phyloP scores from a whole-genome alignment of 2,329 filamentous ascomycete genomes.

The Didymosphaeria variabile region DNA sequence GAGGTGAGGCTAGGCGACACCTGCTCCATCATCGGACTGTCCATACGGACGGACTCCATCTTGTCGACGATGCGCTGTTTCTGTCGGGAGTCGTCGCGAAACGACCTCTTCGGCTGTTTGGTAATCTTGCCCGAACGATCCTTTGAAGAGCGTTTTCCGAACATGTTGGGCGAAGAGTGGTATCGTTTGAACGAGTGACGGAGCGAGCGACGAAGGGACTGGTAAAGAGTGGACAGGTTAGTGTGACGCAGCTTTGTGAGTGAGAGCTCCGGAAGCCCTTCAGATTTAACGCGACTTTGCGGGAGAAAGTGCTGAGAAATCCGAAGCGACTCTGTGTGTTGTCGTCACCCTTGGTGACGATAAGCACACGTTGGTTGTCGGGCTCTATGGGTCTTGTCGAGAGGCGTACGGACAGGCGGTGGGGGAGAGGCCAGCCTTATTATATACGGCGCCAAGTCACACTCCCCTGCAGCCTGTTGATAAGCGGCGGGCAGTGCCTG shows the following conservation, averaged over 20 bases:
- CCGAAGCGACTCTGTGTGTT: slow-evolving; percentile 50
- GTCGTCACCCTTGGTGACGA: slow-evolving; percentile 47
- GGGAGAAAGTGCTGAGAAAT: slow-evolving; percentile 44
- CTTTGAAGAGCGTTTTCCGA: slow-evolving; percentile 83
- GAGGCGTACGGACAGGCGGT: slow-evolving; percentile 45
- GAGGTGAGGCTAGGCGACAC: slow-evolving; percentile 63
- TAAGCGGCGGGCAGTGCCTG: slow-evolving; percentile 41
- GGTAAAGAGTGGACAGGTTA: slow-evolving; percentile 57
- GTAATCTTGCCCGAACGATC: slow-evolving; percentile 89
- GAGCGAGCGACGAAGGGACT: slow-evolving; percentile 56
- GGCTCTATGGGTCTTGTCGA: slow-evolving; percentile 49
- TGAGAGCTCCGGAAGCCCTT: slow-evolving; percentile 64
- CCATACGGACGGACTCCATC: slow-evolving; percentile 63
- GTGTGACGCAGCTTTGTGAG: slow-evolving; percentile 63
- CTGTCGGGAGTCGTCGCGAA: slow-evolving; percentile 81
- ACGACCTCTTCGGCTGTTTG: slow-evolving; percentile 78
- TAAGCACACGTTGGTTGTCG: slow-evolving; percentile 50
- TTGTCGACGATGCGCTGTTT: slow-evolving; percentile 84
- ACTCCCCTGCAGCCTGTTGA: slow-evolving; percentile 36
- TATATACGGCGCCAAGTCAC: slow-evolving; percentile 45
- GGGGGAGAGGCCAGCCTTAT: slow-evolving; percentile 44
- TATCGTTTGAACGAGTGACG: slow-evolving; percentile 57
- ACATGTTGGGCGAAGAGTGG: slow-evolving; percentile 71
- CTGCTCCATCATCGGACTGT: slow-evolving; percentile 63
- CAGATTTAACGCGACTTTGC: slow-evolving; percentile 46